phyloP scores from a whole-genome alignment of 2,329 filamentous ascomycete genomes.

The Raffaelea arxii region DNA sequence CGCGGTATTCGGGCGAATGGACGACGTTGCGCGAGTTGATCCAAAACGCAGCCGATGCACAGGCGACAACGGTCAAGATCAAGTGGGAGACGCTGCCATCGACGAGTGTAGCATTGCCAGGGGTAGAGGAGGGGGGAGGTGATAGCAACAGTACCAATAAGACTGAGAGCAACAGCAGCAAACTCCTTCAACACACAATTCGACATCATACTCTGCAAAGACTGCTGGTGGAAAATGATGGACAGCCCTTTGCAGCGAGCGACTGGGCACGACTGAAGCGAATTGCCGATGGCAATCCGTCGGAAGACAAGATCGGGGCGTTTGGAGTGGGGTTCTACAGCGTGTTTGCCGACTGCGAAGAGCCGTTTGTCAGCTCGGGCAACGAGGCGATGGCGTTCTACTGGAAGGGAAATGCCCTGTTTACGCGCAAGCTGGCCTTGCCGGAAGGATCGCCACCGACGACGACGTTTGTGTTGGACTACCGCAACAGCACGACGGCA shows the following conservation, averaged over 20 bases:
- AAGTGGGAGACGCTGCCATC: conserved; percentile 89
- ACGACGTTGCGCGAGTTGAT: conserved; percentile 83
- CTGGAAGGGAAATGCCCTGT: conserved; percentile 97
- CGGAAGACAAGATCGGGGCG: conserved; percentile 97
- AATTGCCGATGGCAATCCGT: conserved; percentile 97
- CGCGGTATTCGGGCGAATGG: conserved; percentile 94
- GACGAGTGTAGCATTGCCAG: conserved; percentile 60
- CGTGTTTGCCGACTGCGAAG: conserved; percentile 95
- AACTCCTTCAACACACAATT: conserved; percentile 72
- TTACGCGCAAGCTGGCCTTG: conserved; percentile 76
- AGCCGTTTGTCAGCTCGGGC: conserved; percentile 92
- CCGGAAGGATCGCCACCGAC: conserved; percentile 48
- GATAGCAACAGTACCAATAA: not conserved
- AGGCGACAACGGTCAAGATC: conserved; percentile 79
- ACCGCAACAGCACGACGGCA: conserved; percentile 79
- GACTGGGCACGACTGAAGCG: conserved; percentile 92
- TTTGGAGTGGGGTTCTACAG: conserved; percentile 99
- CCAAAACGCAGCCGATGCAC: conserved; percentile 96
- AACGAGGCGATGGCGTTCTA: conserved; percentile 95
- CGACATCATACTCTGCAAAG: conserved; percentile 78
- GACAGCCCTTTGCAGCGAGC: conserved; percentile 74
- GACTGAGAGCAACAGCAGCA: no score
- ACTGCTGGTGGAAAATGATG: conserved; percentile 88
- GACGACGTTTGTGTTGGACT: conserved; percentile 92
- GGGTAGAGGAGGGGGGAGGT: conserved; percentile 22